Percentiles rank a stretch among this genome's conserved stretches.
Conservation (phyloP, 495 filamentous ascomycete species). For the Lichina pygmaea region DNA sequence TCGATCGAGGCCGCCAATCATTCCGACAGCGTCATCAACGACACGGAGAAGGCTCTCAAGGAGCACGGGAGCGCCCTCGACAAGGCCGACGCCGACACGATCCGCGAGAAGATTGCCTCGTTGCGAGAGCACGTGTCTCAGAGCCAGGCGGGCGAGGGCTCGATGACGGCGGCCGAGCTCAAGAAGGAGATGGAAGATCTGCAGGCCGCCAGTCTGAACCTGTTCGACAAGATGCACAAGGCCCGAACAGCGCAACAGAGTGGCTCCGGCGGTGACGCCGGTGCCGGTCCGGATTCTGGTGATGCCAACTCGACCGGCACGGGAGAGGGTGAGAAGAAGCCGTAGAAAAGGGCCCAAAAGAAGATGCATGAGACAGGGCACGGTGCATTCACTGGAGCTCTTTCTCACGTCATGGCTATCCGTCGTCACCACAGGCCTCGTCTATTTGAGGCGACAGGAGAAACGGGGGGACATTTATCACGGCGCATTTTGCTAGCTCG, state of each 20-base stretch:
- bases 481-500: too few species aligned
- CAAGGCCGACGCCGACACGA: conserved; percentile 78
- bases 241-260: conserved; percentile 41
- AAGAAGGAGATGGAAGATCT: conserved; percentile 98
- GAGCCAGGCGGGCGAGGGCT: conserved; percentile 80
- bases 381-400: too few species aligned
- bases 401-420: too few species aligned
- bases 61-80: conserved; percentile 88
- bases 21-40: conserved; percentile 84
- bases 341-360: conserved; percentile 16
- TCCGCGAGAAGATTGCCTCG: conserved; percentile 75
- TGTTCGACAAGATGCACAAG: conserved; percentile 99
- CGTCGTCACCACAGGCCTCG: too few species aligned
- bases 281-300: conserved; percentile 5
- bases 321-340: conserved; percentile 68
- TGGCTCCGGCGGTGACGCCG: conserved; percentile 6
- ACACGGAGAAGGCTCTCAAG: conserved; percentile 95
- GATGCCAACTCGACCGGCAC: conserved; percentile 12
- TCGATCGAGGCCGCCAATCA: conserved; percentile 91
- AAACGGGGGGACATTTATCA: too few species aligned
- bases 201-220: conserved; percentile 78
- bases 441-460: too few species aligned
- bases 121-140: conserved; percentile 81
- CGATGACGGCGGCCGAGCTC: conserved; percentile 61
- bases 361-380: neutral